Base-by-base conservation (phyloP, 2,329 filamentous ascomycete genomes). In the Tolypocladium inflatum region DNA sequence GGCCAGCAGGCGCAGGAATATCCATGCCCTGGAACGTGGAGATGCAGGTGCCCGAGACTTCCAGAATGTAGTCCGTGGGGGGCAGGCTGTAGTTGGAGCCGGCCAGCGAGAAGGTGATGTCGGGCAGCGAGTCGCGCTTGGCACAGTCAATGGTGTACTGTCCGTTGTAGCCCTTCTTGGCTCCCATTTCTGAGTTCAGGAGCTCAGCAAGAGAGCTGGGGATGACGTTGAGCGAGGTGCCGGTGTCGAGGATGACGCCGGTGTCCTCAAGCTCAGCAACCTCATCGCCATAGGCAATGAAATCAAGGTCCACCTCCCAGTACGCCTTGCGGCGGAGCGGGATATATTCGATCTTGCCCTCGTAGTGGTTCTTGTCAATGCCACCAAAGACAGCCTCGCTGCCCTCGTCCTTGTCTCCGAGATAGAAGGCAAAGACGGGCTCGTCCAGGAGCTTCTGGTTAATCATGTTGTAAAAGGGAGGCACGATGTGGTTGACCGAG, bases 1-100 rank as follows among this genome's bases (percentile, higher is more conserved):
- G 94, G 53, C 94, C 93, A 60, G 89, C 87, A 43, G 91, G 91
- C 70, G 87, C 89, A 58, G 91, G 88, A 78, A 91, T 86, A 74
- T 92, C 94, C 87, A 97, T 96, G 68, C 91, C 92, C 86, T 96
- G 95, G 79, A 99, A 96, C 66, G 91, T 89, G 62, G 91, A 97
- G 76, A 99, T 96, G 77, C 94, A 99, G 73, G 88, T 93, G 67
- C 93, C 94, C 71, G 92, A 89, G 50, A 97, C 85, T 77, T 99
- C 92, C 45, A 99, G 86, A 66, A 97, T 92, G 80, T 99, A 99
- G 79, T 99, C 94, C 64, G 88, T 88, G 19, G 94, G 79, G 58
- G 82, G 80, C 66, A 99, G 96, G 71, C 86, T 88, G 81, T 97
- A 99, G 80, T 97, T 90, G 78, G 96, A 85, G 63, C 94, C 94